These are phyloP conservation scores for Hypoxylon fuscum DNA, from an alignment of 495 filamentous ascomycete genomes.

Conservation along the genomic window DNA sequence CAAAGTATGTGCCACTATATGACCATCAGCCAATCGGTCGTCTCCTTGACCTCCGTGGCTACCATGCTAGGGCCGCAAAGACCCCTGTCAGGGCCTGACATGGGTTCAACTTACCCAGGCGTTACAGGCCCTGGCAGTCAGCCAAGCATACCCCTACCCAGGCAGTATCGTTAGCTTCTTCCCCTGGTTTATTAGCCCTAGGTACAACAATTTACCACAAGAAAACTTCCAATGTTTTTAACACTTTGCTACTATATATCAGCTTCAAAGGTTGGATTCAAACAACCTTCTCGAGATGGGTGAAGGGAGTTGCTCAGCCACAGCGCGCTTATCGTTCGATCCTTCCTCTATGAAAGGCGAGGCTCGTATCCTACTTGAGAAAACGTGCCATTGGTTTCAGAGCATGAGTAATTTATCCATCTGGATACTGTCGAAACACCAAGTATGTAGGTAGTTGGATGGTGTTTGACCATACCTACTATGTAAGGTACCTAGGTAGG, in stretches of 20 bases:
- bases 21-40: conserved; percentile 23
- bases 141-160: conserved; percentile 30
- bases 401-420: conserved; percentile 1
- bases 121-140: conserved; percentile 24
- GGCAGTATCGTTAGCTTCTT: too few species aligned
- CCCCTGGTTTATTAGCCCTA: conserved; percentile 15
- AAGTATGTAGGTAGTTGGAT: too few species aligned
- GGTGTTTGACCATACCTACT: too few species aligned
- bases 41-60: too few species aligned
- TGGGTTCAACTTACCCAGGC: too few species aligned
- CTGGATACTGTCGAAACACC: too few species aligned
- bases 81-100: conserved; percentile 7
- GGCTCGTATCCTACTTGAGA: conserved; percentile 16
- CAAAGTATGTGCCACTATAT: conserved; percentile 11
- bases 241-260: too few species aligned
- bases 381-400: conserved; percentile 10
- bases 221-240: too few species aligned
- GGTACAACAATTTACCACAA: too few species aligned
- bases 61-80: too few species aligned
- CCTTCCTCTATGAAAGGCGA: conserved; percentile 22
- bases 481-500: too few species aligned
- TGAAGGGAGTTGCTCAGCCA: conserved; percentile 17
- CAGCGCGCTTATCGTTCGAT: conserved; percentile 20
- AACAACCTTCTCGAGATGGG: background rate
- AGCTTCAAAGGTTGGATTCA: too few species aligned